Percentiles rank a stretch among this genome's conserved stretches.
Conservation (phyloP, 768 basidiomycete species). For the Serpula lacrymans region DNA sequence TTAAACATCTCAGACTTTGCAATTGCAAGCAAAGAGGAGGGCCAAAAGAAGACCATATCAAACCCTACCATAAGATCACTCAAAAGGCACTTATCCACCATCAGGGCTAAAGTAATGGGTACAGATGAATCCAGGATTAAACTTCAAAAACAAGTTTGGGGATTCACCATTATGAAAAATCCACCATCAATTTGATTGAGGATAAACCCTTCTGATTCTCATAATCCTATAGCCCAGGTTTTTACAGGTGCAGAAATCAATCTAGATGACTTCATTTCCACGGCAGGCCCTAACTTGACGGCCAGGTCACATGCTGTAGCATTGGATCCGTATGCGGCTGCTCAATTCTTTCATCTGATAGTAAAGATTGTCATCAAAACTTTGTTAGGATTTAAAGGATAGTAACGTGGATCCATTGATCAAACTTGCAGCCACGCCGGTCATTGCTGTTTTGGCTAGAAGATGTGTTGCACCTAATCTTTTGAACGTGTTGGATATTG, state of each 20-base stretch:
- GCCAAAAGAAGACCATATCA: too few relatives aligned
- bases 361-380: conserved; percentile 25
- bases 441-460: too few relatives aligned
- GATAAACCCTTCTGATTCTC: conserved; percentile 37
- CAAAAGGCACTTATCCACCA: too few relatives aligned
- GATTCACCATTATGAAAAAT: conserved; percentile 22
- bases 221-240: conserved; percentile 40
- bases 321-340: conserved; percentile 33
- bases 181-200: conserved; percentile 39
- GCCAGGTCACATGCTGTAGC: conserved; percentile 30
- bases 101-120: too few relatives aligned
- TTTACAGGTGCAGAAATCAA: conserved; percentile 38
- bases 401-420: too few relatives aligned
- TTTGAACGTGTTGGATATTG: too few relatives aligned
- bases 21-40: too few relatives aligned
- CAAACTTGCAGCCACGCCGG: too few relatives aligned
- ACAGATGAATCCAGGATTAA: conserved; percentile 28
- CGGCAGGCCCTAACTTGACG: conserved; percentile 18
- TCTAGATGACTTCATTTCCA: conserved; percentile 27
- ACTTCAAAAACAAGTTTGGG: conserved; percentile 34
- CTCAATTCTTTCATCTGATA: conserved; percentile 37
- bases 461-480: too few relatives aligned
- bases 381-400: conserved; percentile 27
- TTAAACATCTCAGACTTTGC: too few relatives aligned
- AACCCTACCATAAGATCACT: too few relatives aligned